phyloP scores from a whole-genome alignment of 1,284 basidiomycete species.

The Thelephora terrestris region DNA sequence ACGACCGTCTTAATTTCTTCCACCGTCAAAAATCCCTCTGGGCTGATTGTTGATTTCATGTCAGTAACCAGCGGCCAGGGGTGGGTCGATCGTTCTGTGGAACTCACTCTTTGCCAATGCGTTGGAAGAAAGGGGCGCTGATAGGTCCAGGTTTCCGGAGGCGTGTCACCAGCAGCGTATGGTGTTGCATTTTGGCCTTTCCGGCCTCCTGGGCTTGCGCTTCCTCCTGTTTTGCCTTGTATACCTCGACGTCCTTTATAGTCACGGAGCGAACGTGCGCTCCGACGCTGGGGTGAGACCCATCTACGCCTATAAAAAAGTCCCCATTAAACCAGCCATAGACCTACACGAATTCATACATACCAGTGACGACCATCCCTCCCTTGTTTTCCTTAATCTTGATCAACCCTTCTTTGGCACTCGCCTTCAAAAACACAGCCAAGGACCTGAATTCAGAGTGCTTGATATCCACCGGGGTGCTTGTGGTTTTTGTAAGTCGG shows the following conservation, averaged over 20 bases:
- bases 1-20: constrained; percentile 48
- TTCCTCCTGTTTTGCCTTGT: constrained; percentile 10
- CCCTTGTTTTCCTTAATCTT: too few relatives aligned
- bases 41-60: constrained; percentile 24
- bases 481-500: too few relatives aligned
- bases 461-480: constrained; percentile 21
- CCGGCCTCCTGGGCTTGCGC: too few relatives aligned
- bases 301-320: neutral
- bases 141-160: constrained; percentile 64
- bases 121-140: constrained; percentile 52
- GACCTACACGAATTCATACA: neutral
- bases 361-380: neutral
- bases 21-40: constrained; percentile 42
- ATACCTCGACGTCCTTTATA: constrained; percentile 31
- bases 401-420: too few relatives aligned
- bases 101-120: constrained; percentile 44
- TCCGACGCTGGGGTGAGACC: too few relatives aligned
- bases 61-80: neutral
- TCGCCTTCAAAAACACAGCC: too few relatives aligned
- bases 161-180: constrained; percentile 50
- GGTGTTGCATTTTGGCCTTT: constrained; percentile 5
- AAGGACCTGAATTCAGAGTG: too few relatives aligned
- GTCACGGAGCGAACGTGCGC: too few relatives aligned
- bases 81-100: neutral
- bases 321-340: too few relatives aligned